Base-by-base conservation (phyloP, 1,284 basidiomycete genomes). In the Bondarzewia mesenterica region DNA sequence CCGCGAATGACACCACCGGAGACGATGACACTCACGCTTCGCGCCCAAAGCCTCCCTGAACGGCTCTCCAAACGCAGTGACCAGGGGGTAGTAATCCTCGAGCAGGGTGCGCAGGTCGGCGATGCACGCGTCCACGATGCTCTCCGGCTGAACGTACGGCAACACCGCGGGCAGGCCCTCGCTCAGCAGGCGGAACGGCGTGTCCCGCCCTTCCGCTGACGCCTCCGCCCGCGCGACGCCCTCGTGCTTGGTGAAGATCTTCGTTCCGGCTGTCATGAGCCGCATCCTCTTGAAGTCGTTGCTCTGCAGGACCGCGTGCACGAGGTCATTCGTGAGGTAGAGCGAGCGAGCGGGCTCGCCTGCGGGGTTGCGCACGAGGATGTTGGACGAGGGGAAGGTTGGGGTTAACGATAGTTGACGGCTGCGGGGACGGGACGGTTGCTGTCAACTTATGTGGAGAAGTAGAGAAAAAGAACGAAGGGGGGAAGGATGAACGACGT, bases 211-310 rank as follows among this genome's bases (percentile, higher is more conserved):
- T 40, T 52, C 54, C 50, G 62, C 61, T 3, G 20, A 16, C 2
- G 8, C 46, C 46, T 6, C 16, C 49, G 12, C 27, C 40, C 5
- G 42, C 23, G 38, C 16, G 12, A 40, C 38, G 38, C 63, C 75
- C 46, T 85, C 85, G 59, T 88, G 85, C 60, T 82, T 83, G 10
- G 75, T 73, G 61, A 87, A 78, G 12, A 85, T 79, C 66, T 96
- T 96, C 49, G 94, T 92, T 26, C 96, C 96, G 38, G 89, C 88
- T 27, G 89, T 85, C 59, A 95, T 85, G 50, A 99, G 79, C 2
- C 96, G 84, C 49, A 98, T 75, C 22, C 85, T 82, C 36, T 81
- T 78, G 62, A 87, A 94, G 64, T 93, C 85, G 62, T 98, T 98
- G 62, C 85, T 74, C 43, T 75, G 62, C 51, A 98, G 77, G 53